phyloP scores from a whole-genome alignment of 768 basidiomycete species.

The Austroboletus eburneus region DNA sequence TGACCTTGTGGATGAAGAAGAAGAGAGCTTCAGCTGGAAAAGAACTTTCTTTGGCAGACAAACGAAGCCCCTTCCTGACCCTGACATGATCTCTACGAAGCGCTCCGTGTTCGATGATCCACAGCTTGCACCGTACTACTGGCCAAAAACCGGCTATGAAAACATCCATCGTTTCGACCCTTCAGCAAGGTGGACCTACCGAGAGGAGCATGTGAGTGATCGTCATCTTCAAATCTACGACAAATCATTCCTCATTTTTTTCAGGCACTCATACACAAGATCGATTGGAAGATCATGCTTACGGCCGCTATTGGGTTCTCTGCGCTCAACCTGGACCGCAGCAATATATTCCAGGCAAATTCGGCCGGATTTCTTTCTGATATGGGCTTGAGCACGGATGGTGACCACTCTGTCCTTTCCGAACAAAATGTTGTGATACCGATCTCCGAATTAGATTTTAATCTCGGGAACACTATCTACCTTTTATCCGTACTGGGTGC shows the following conservation, averaged over 20 bases:
- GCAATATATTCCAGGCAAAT: conserved; percentile 55
- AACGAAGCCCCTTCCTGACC: conserved; percentile 7
- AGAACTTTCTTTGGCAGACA: conserved; percentile 5
- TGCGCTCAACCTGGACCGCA: conserved; percentile 50
- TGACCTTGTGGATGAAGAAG: background rate
- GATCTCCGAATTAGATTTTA: conserved; percentile 40
- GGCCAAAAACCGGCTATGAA: conserved; percentile 50
- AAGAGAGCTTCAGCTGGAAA: background rate
- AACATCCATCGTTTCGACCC: conserved; percentile 56
- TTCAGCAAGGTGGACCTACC: conserved; percentile 53
- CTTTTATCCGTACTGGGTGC: conserved; percentile 49
- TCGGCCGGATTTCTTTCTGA: conserved; percentile 54
- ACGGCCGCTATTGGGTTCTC: conserved; percentile 58
- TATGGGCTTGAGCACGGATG: conserved; percentile 49
- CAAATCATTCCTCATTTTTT: background rate
- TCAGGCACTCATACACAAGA: conserved; percentile 47
- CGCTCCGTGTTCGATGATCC: conserved; percentile 54
- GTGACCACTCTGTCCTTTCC: conserved; percentile 16
- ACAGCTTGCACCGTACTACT: conserved; percentile 26
- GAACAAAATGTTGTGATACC: too few species aligned
- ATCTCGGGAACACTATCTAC: conserved; percentile 52
- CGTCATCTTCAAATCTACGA: background rate
- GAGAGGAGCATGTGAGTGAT: conserved; percentile 44
- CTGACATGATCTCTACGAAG: conserved; percentile 42
- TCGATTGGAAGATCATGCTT: conserved; percentile 60